Evolutionary conservation across 331 rosid genomes (phyloP), one percentile per base, ranked within the genome.

Genomic region (Ulmus americana): DNA sequence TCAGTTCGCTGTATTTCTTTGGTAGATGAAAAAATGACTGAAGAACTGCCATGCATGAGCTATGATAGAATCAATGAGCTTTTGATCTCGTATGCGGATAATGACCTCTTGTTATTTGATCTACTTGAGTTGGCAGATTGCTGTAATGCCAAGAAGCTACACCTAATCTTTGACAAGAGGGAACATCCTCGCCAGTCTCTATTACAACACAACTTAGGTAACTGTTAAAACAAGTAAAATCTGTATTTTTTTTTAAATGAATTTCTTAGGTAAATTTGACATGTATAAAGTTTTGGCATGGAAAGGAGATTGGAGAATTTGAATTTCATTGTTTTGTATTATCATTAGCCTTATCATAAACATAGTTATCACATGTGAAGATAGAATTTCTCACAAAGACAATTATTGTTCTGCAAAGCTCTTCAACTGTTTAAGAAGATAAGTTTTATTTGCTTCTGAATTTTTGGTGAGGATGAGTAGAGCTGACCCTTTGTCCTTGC

Each of bases 41-140:
- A 85, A 80, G 90, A 92, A 79, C 76, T 92, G 48, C 94, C 95
- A 6, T 92, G 96, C 89, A 86, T 92, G 98, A 94, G 83, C 67
- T 77, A 77, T 72, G 76, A 85, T 66, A 89, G 84, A 86, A 86
- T 92, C 64, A 83, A 76, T 39, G 98, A 92, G 70, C 94, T 92
- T 74, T 75, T 86, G 82, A 71, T 77, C 38, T 71, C 74, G 70
- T 83, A 86, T 63, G 98, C 96, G 71, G 83, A 83, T 78, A 78
- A 54, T 39, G 95, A 92, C 63, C 82, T 80, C 74, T 69, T 92
- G 80, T 63, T 88, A 68, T 92, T 89, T 76, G 98, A 92, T 79
- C 91, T 92, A 70, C 91, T 92, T 71, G 98, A 92, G 83, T 82
- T 92, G 81, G 98, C 98, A 72, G 98, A 92, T 76, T 85, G 96